Percentiles rank a stretch among this genome's conserved stretches.
Conservation (phyloP, 352 stramenopile genomes). For the Phytophthora megakarya region DNA sequence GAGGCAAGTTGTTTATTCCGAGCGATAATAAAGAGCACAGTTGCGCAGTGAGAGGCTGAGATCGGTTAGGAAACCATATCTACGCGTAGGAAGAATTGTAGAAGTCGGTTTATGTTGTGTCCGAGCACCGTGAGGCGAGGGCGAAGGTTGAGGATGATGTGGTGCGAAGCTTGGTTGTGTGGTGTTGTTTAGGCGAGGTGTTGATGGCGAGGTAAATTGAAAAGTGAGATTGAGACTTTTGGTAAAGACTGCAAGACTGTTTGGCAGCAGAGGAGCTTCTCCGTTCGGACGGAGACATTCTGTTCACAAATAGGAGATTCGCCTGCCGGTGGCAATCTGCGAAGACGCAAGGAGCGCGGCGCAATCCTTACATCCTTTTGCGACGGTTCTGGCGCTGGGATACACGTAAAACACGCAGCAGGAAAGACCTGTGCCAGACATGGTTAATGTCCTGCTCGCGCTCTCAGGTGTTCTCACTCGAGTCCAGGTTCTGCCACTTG, state of each 20-base stretch:
- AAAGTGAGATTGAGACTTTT: neutral
- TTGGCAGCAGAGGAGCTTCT: neutral
- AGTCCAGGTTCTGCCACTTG: neutral
- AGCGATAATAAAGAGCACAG: neutral
- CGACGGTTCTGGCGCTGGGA: conserved; percentile 1
- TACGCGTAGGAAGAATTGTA: neutral
- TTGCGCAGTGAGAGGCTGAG: neutral
- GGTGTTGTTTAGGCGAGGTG: neutral
- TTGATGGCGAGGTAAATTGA: neutral
- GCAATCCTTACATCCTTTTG: conserved; percentile 12
- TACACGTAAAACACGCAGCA: neutral
- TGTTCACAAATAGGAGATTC: neutral
- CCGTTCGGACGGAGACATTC: neutral
- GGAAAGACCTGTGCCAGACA: neutral
- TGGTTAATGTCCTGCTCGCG: neutral
- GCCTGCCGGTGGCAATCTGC: neutral
- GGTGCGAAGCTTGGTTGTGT: neutral
- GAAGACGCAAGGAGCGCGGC: neutral
- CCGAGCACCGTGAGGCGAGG: too few relatives aligned
- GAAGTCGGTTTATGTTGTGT: neutral
- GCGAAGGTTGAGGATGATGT: too few relatives aligned
- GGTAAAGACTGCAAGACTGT: neutral
- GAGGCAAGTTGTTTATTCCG: neutral
- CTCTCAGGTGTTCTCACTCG: conserved; percentile 3
- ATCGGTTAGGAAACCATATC: neutral